Evolutionary conservation across 345 rosid genomes (phyloP).

Genomic region (Bruguiera sexangula): DNA sequence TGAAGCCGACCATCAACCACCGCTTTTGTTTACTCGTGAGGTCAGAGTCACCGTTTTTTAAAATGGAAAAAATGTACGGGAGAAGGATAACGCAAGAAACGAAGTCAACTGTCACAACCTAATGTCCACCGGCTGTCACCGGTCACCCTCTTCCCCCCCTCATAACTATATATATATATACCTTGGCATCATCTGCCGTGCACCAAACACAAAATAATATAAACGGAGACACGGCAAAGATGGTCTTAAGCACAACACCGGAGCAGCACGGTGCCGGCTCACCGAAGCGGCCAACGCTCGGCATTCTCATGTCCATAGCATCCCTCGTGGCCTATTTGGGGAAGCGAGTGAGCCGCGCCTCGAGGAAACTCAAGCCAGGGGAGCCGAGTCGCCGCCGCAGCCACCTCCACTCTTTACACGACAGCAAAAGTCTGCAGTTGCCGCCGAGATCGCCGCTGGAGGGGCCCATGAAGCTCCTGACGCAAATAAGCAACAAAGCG

Average conservation of each 20-base stretch:
- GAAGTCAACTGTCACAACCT: background rate
- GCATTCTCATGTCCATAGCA: conserved; percentile 40
- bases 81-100: background rate
- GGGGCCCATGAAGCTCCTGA: conserved; percentile 10
- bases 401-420: background rate
- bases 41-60: too few relatives aligned
- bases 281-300: conserved; percentile 35
- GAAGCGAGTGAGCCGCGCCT: conserved; percentile 46
- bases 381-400: background rate
- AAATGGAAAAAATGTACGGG: background rate
- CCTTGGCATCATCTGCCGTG: background rate
- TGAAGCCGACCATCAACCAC: too few relatives aligned
- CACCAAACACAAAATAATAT: too few relatives aligned
- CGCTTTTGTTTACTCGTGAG: background rate
- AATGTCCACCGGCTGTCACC: background rate
- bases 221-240: too few relatives aligned
- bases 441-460: conserved; percentile 30
- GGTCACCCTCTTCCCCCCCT: background rate
- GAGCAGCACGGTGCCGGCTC: conserved; percentile 17
- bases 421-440: background rate
- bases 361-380: conserved; percentile 39
- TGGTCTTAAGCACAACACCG: conserved; percentile 1
- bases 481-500: conserved; percentile 25
- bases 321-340: conserved; percentile 49
- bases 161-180: background rate